These are phyloP conservation scores for Globisporangium paddicum DNA, from an alignment of 352 stramenopile genomes.

Conservation along the genomic window DNA sequence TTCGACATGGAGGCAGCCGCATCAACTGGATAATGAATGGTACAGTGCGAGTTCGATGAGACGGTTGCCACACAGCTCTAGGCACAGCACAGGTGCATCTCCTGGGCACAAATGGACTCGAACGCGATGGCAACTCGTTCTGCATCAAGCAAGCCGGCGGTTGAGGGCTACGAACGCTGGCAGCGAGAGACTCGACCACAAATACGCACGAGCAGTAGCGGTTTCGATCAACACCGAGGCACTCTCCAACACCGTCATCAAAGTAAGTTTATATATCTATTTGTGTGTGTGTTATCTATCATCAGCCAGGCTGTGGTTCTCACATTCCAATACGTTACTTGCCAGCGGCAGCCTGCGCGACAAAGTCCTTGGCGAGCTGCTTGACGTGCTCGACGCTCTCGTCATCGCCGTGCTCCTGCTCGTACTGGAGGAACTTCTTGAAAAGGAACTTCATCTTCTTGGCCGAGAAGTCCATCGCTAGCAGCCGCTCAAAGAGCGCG, in stretches of 20 bases:
- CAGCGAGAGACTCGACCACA: background rate
- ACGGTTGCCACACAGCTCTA: background rate
- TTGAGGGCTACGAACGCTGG: background rate
- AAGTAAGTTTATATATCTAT: slow-evolving; percentile 5
- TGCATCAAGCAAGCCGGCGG: background rate
- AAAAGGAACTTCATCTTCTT: slow-evolving; percentile 99
- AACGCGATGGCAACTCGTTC: background rate
- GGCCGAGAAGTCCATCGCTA: slow-evolving; percentile 92
- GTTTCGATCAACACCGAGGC: background rate
- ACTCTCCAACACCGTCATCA: background rate
- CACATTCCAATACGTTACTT: slow-evolving; percentile 21
- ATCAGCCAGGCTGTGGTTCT: background rate
- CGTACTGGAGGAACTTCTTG: slow-evolving; percentile 95
- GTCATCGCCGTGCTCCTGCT: slow-evolving; percentile 91
- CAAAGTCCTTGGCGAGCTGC: slow-evolving; percentile 92
- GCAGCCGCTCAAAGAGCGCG: slow-evolving; percentile 87
- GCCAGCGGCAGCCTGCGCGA: slow-evolving; percentile 57
- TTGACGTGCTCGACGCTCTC: slow-evolving; percentile 90
- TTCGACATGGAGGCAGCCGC: slow-evolving; percentile 5
- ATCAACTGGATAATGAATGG: background rate
- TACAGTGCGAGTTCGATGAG: background rate
- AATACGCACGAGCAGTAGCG: background rate
- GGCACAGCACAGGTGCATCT: background rate
- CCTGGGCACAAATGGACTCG: background rate
- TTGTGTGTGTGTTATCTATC: background rate